Conservation (phyloP, 2,329 filamentous ascomycete genomes). For the Ramularia endophylla region DNA sequence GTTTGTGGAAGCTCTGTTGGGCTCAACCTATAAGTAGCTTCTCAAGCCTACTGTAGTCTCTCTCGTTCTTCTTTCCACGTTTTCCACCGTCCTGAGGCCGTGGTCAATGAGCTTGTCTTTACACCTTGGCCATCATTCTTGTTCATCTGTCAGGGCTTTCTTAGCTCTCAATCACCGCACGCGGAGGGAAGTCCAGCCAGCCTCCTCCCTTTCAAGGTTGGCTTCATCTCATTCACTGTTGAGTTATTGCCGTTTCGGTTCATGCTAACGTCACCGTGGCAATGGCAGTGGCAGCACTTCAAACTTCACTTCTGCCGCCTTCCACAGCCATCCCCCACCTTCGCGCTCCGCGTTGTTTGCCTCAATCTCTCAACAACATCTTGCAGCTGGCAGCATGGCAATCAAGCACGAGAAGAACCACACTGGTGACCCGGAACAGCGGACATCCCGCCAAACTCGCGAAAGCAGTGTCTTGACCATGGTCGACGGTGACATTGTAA, state of each 20-base stretch:
- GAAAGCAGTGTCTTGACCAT: background rate
- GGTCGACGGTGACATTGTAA: background rate
- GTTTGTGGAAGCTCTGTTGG: background rate
- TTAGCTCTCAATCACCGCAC: conserved; percentile 13
- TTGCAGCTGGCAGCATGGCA: background rate
- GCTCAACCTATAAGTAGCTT: too few species aligned
- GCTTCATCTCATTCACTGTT: background rate
- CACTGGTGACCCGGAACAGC: too few species aligned
- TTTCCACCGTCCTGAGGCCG: background rate
- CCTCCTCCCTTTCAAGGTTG: too few species aligned
- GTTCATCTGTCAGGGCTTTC: conserved; percentile 22
- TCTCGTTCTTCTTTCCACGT: conserved; percentile 1
- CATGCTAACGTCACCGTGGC: background rate
- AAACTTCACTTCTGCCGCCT: conserved; percentile 2
- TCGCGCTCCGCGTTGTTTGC: background rate
- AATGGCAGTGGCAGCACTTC: too few species aligned
- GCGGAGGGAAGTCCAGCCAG: conserved; percentile 1
- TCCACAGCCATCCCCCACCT: background rate
- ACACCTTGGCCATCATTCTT: conserved; percentile 23
- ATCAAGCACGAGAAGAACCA: conserved; percentile 4
- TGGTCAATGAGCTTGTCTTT: conserved; percentile 19
- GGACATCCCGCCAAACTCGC: too few species aligned
- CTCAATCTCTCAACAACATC: conserved; percentile 1
- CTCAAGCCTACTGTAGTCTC: too few species aligned
- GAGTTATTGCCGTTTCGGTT: background rate